phyloP scores from a whole-genome alignment of 1,284 basidiomycete species.

The Trametes sp. region DNA sequence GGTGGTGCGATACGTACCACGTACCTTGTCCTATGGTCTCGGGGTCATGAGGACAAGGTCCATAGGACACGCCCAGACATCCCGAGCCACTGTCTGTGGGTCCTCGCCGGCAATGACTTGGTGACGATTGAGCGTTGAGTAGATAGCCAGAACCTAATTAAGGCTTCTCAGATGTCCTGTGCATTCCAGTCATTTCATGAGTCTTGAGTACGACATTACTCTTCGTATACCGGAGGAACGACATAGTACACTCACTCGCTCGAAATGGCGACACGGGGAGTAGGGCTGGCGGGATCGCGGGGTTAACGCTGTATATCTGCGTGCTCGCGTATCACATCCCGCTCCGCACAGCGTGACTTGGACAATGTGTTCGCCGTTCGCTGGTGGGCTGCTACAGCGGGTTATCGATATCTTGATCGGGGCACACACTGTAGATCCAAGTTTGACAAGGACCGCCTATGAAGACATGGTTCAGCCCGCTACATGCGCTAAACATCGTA shows the following conservation, averaged over 20 bases:
- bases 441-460: neutral
- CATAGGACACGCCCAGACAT: too few species aligned
- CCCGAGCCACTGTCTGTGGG: too few species aligned
- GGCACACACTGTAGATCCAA: neutral
- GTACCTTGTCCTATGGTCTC: neutral
- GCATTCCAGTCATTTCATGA: too few species aligned
- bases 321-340: neutral
- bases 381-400: too few species aligned
- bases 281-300: neutral
- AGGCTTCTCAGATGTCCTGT: too few species aligned
- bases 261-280: neutral
- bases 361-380: neutral
- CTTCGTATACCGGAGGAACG: neutral
- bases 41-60: too few species aligned
- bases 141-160: neutral
- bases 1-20: neutral
- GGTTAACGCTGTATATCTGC: neutral
- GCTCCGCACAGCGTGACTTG: neutral
- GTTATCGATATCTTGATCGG: neutral
- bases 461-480: neutral
- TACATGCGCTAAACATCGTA: neutral
- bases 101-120: neutral
- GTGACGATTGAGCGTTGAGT: neutral
- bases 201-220: too few species aligned
- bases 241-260: neutral